A percentile compares a stretch with the other conserved stretches of the same genome.
Evolutionary conservation across 345 rosid species (phyloP).

Genomic region (Arabis alpina): DNA sequence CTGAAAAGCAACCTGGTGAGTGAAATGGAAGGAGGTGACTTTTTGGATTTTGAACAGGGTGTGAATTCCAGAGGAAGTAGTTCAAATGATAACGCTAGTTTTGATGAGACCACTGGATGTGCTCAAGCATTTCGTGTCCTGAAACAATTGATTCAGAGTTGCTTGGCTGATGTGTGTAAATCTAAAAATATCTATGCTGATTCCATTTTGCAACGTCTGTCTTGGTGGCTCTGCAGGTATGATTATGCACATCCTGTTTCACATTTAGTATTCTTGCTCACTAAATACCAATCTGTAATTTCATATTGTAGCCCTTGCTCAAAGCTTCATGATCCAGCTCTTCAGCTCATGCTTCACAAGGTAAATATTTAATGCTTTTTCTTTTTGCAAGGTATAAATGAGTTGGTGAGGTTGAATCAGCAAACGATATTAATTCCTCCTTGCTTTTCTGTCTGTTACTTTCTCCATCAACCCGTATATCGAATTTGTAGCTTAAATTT

Average conservation of each 20-base stretch:
- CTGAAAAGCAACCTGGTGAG: constrained; percentile 91
- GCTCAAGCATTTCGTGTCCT: constrained; percentile 81
- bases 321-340: constrained; percentile 96
- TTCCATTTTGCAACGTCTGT: constrained; percentile 87
- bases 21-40: constrained; percentile 88
- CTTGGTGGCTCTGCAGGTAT: constrained; percentile 97
- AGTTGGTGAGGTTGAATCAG: constrained; percentile 19
- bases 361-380: constrained; percentile 44
- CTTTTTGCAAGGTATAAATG: constrained; percentile 16
- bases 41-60: constrained; percentile 73
- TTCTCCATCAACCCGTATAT: background rate
- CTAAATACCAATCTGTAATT: constrained; percentile 33
- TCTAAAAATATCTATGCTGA: constrained; percentile 91
- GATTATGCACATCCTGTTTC: constrained; percentile 32
- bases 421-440: constrained; percentile 4
- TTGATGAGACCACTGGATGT: constrained; percentile 73
- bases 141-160: constrained; percentile 84
- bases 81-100: constrained; percentile 51
- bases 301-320: constrained; percentile 74
- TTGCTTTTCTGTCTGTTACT: constrained; percentile 13
- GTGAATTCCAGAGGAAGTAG: constrained; percentile 43
- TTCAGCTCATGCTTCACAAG: constrained; percentile 91
- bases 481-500: constrained; percentile 6
- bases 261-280: constrained; percentile 29
- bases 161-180: constrained; percentile 82